A percentile compares a stretch with the other conserved stretches of the same genome.
These are phyloP conservation scores for Pelagophyceae sp. DNA, from an alignment of 352 stramenopile genomes.

Conservation along the genomic window DNA sequence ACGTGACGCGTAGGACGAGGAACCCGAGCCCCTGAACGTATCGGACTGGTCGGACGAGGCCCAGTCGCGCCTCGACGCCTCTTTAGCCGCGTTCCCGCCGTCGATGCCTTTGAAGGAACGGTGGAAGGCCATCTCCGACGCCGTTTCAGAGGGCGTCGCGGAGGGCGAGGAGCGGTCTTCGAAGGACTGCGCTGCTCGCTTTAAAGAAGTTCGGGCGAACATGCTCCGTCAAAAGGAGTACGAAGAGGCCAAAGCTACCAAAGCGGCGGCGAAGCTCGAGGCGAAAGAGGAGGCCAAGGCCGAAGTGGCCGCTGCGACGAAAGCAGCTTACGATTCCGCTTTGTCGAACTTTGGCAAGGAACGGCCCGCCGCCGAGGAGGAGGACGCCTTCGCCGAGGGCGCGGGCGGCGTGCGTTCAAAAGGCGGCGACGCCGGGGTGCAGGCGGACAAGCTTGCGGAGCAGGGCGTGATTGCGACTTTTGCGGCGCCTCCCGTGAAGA, in stretches of 20 bases:
- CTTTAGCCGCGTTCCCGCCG: neutral
- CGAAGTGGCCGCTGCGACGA: neutral
- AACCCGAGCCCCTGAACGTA: neutral
- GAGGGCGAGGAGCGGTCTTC: too few species aligned
- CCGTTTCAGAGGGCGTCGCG: too few species aligned
- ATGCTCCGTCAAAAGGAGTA: neutral
- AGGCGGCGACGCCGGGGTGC: slow-evolving; percentile 38
- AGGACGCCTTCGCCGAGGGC: slow-evolving; percentile 9
- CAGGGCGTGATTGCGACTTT: slow-evolving; percentile 58
- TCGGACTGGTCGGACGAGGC: neutral
- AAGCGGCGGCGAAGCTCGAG: neutral
- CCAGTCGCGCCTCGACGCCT: neutral
- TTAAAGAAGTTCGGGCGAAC: neutral
- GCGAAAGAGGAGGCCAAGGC: neutral
- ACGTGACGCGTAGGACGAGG: too few species aligned
- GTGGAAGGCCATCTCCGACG: neutral
- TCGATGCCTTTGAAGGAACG: neutral
- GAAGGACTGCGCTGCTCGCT: neutral
- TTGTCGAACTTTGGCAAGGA: neutral
- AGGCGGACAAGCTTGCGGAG: slow-evolving; percentile 39
- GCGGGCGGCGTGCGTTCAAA: slow-evolving; percentile 18
- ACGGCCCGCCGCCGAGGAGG: slow-evolving; percentile 20
- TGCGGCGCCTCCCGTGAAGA: slow-evolving; percentile 32
- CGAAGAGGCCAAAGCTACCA: neutral
- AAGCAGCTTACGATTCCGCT: neutral